Conservation (phyloP, 1,284 basidiomycete species). For the Apiotrichum domesticum region DNA sequence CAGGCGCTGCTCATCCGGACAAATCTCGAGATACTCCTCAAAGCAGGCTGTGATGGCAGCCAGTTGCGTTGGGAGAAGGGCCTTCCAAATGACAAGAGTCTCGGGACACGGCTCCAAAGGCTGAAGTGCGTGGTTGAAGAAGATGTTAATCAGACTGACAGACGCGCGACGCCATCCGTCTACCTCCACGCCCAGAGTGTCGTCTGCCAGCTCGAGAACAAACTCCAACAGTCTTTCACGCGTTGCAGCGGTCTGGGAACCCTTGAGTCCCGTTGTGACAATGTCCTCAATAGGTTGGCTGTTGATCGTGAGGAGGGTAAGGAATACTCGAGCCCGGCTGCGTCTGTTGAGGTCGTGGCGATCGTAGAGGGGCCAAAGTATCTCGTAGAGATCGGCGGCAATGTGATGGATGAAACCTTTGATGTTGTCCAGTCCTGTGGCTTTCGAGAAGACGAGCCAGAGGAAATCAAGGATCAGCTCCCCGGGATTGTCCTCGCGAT, state of each 20-base stretch:
- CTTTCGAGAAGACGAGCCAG: conserved; percentile 34
- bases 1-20: conserved; percentile 34
- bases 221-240: conserved; percentile 32
- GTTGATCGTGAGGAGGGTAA: conserved; percentile 34
- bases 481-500: conserved; percentile 8
- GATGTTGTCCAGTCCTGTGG: conserved; percentile 20
- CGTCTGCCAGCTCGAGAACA: conserved; percentile 32
- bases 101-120: conserved; percentile 21
- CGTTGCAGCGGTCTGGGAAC: background rate
- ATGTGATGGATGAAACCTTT: conserved; percentile 31
- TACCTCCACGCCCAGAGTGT: conserved; percentile 18
- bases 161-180: conserved; percentile 22
- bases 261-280: conserved; percentile 6
- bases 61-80: conserved; percentile 28
- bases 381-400: conserved; percentile 16
- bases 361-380: conserved; percentile 33
- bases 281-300: conserved; percentile 23
- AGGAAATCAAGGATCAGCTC: conserved; percentile 34
- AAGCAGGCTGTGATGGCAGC: conserved; percentile 30
- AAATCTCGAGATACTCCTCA: conserved; percentile 31
- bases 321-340: conserved; percentile 24
- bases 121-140: conserved; percentile 26
- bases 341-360: conserved; percentile 14
- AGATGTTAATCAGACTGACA: conserved; percentile 26
- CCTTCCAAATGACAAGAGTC: conserved; percentile 22